Percentiles rank a stretch among this genome's conserved stretches.
Conservation (phyloP, 768 basidiomycete genomes). For the Infundibulicybe gibba region DNA sequence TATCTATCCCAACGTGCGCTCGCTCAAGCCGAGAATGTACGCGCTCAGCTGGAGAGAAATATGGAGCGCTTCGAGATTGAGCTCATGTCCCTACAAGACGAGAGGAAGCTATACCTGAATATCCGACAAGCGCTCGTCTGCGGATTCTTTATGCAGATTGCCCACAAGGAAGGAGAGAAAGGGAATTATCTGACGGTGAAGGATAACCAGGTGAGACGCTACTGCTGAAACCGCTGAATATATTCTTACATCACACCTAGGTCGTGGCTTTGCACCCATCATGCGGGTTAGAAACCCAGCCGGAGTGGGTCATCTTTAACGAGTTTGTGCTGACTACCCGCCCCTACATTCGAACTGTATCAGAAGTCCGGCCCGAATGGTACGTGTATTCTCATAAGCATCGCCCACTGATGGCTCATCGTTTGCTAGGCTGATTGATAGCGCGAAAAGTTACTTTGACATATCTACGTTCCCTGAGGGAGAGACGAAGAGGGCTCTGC, state of each 20-base stretch:
- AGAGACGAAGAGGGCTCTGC: conserved; percentile 65
- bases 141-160: conserved; percentile 98
- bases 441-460: conserved; percentile 64
- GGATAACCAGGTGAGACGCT: conserved; percentile 75
- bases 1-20: conserved; percentile 83
- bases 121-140: conserved; percentile 83
- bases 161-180: conserved; percentile 92
- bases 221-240: not conserved
- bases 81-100: conserved; percentile 62
- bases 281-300: conserved; percentile 82
- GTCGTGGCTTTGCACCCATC: conserved; percentile 80
- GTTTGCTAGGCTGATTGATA: conserved; percentile 33
- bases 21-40: conserved; percentile 90
- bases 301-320: conserved; percentile 92
- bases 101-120: conserved; percentile 66
- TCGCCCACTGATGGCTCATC: conserved; percentile 2
- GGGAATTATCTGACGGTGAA: conserved; percentile 88
- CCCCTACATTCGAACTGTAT: conserved; percentile 88
- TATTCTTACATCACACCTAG: conserved; percentile 20
- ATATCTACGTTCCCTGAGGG: conserved; percentile 58
- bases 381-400: conserved; percentile 25
- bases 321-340: conserved; percentile 92
- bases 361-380: conserved; percentile 88
- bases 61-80: conserved; percentile 92
- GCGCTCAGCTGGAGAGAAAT: conserved; percentile 78